Conservation (phyloP, 2,329 filamentous ascomycete species). For the Hortaea sp. region DNA sequence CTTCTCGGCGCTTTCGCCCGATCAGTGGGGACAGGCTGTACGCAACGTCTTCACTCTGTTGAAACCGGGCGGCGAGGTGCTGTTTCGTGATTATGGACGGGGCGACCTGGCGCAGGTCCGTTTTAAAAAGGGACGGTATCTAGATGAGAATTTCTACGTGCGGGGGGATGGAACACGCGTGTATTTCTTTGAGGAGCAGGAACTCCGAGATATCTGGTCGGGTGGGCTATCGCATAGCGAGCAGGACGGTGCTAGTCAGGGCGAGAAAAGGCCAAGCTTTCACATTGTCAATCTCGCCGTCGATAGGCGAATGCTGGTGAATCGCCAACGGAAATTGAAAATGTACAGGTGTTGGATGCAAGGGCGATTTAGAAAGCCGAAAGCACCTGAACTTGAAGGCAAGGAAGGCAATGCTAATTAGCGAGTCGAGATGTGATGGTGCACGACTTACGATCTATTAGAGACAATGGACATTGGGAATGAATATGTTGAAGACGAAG, state of each 20-base stretch:
- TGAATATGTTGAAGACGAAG: too few species aligned
- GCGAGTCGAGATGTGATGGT: too few species aligned
- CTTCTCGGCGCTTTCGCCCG: slow-evolving; percentile 80
- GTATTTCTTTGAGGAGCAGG: slow-evolving; percentile 89
- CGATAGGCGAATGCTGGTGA: slow-evolving; percentile 83
- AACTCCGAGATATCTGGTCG: slow-evolving; percentile 69
- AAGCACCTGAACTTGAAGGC: too few species aligned
- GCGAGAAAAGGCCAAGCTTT: slow-evolving; percentile 32
- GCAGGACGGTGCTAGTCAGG: slow-evolving; percentile 10
- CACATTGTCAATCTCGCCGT: slow-evolving; percentile 69
- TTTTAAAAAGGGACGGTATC: slow-evolving; percentile 88
- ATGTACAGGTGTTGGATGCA: slow-evolving; percentile 99
- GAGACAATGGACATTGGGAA: too few species aligned
- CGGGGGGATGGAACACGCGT: slow-evolving; percentile 90
- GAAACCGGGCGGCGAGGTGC: slow-evolving; percentile 84
- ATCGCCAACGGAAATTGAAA: slow-evolving; percentile 80
- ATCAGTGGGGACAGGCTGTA: slow-evolving; percentile 75
- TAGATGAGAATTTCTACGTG: slow-evolving; percentile 96
- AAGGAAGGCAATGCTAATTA: too few species aligned
- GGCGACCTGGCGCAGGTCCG: slow-evolving; percentile 93
- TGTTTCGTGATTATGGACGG: slow-evolving; percentile 93
- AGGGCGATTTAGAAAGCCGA: slow-evolving; percentile 62
- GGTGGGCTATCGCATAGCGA: slow-evolving; percentile 12
- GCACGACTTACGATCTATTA: too few species aligned
- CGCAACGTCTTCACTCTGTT: slow-evolving; percentile 71